A percentile compares a stretch with the other conserved stretches of the same genome.
Conservation (phyloP, 2,329 filamentous ascomycete genomes). For the Botrytis fragariae region DNA sequence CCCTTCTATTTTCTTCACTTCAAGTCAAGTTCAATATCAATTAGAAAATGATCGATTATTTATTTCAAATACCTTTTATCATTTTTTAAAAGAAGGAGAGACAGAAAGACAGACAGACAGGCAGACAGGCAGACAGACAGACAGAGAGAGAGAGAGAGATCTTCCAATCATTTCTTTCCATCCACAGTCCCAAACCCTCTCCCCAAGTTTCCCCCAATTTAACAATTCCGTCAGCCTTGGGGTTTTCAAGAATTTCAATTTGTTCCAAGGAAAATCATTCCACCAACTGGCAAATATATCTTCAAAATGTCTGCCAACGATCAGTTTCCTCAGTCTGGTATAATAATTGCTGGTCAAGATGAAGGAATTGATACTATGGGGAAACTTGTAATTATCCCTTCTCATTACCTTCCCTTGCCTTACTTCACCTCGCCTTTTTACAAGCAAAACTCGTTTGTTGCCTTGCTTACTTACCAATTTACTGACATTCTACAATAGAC, state of each 20-base stretch:
- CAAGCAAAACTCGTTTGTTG: slow-evolving; percentile 14
- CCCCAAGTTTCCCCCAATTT: neutral
- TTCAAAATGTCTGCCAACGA: slow-evolving; percentile 34
- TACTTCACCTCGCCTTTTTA: neutral
- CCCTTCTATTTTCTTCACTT: neutral
- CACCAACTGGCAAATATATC: neutral
- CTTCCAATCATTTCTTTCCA: neutral
- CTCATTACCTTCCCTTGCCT: slow-evolving; percentile 19
- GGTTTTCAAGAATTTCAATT: neutral
- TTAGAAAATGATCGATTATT: slow-evolving; percentile 1
- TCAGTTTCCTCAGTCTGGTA: slow-evolving; percentile 41
- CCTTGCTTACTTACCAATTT: slow-evolving; percentile 16
- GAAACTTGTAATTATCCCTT: slow-evolving; percentile 52
- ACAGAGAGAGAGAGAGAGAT: neutral
- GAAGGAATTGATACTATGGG: slow-evolving; percentile 47
- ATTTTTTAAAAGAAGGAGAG: slow-evolving; percentile 4
- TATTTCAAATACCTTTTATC: neutral
- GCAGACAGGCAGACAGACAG: no score
- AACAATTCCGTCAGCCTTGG: slow-evolving; percentile 11
- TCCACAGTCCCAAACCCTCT: neutral
- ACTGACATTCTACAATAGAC: slow-evolving; percentile 45
- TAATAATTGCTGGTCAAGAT: slow-evolving; percentile 52
- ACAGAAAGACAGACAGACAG: neutral
- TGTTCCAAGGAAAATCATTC: neutral
- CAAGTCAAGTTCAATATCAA: neutral